These are phyloP conservation scores for Crotalaria pallida DNA, from an alignment of 306 rosid species.

Conservation along the genomic window DNA sequence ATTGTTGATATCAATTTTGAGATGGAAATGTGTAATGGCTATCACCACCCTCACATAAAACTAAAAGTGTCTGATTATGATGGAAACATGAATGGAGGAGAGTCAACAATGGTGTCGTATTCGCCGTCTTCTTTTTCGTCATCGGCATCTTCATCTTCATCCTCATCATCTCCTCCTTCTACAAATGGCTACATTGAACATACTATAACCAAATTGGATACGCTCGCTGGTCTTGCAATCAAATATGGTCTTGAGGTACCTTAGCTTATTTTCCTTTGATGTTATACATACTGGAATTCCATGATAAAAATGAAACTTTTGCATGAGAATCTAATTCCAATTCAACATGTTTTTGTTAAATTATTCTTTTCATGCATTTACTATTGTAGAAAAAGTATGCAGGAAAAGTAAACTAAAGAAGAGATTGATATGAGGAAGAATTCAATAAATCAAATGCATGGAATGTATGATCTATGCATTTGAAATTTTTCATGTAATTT, in stretches of 20 bases:
- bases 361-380: not conserved
- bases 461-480: not conserved
- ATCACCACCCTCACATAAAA: not conserved
- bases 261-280: not conserved
- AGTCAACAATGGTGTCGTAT: not conserved
- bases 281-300: not conserved
- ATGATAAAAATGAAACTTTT: not conserved
- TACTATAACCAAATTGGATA: slow-evolving; percentile 62
- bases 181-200: slow-evolving; percentile 43
- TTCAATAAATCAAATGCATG: not conserved
- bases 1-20: slow-evolving; percentile 25
- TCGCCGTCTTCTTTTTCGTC: not conserved
- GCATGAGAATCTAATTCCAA: not conserved
- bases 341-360: not conserved
- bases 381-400: not conserved
- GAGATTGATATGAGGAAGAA: not conserved
- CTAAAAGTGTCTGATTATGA: slow-evolving; percentile 2
- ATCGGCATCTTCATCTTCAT: not conserved
- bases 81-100: not conserved
- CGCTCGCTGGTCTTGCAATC: slow-evolving; percentile 83
- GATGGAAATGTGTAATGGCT: slow-evolving; percentile 40
- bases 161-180: not conserved
- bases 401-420: not conserved
- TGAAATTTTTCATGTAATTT: not conserved
- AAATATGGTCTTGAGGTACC: slow-evolving; percentile 85